Conservation (phyloP, 208 protist genomes). For the Wallacemonas rigidus region DNA sequence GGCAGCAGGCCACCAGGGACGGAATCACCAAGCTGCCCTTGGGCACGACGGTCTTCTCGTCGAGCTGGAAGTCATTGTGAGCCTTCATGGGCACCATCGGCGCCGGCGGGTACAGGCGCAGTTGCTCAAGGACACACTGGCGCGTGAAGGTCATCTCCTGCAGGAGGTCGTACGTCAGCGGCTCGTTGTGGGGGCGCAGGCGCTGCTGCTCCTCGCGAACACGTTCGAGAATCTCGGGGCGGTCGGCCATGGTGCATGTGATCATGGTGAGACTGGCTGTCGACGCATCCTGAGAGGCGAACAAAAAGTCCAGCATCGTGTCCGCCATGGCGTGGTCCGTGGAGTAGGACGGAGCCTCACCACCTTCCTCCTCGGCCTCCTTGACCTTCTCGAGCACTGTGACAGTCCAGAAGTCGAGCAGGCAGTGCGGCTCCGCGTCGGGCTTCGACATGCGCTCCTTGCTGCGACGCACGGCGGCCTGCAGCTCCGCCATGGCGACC, state of each 20-base stretch:
- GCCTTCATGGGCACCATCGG: slow-evolving; percentile 87
- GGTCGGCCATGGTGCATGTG: slow-evolving; percentile 85
- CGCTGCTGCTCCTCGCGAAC: slow-evolving; percentile 88
- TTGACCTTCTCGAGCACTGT: slow-evolving; percentile 67
- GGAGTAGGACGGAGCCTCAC: slow-evolving; percentile 67
- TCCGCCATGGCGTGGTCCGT: slow-evolving; percentile 88
- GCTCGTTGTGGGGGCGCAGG: slow-evolving; percentile 79
- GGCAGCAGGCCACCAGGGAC: slow-evolving; percentile 88
- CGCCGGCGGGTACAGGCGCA: slow-evolving; percentile 75
- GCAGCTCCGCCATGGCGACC: slow-evolving; percentile 80
- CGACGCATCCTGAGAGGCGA: slow-evolving; percentile 91
- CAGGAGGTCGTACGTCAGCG: slow-evolving; percentile 80
- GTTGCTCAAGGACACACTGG: slow-evolving; percentile 84
- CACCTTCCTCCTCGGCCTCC: slow-evolving; percentile 74
- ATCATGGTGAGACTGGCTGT: slow-evolving; percentile 89
- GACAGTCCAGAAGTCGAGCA: slow-evolving; percentile 93
- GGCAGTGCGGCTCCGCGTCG: slow-evolving; percentile 81
- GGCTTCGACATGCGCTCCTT: slow-evolving; percentile 74
- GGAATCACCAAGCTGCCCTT: slow-evolving; percentile 92
- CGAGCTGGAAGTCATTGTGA: slow-evolving; percentile 76
- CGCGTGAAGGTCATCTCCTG: slow-evolving; percentile 91
- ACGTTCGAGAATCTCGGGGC: slow-evolving; percentile 84
- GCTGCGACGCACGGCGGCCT: slow-evolving; percentile 76
- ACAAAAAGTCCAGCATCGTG: slow-evolving; percentile 93
- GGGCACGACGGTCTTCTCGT: slow-evolving; percentile 80